phyloP scores from a whole-genome alignment of 1,284 basidiomycete genomes.

The Moesziomyces globuligerus region DNA sequence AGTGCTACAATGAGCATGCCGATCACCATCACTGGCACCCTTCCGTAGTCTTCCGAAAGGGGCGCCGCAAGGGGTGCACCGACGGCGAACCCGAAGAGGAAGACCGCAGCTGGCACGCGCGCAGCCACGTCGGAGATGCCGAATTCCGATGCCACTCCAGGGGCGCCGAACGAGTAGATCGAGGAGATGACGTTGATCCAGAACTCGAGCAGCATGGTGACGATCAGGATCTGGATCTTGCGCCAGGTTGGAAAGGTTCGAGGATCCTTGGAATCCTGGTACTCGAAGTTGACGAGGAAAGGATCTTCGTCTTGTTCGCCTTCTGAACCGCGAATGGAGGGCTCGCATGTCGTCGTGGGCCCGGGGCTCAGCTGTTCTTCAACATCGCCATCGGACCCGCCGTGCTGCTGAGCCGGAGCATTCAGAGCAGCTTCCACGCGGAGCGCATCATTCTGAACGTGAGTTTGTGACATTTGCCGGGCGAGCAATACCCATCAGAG shows the following conservation, averaged over 20 bases:
- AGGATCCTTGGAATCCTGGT: slow-evolving; percentile 40
- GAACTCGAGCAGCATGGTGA: slow-evolving; percentile 31
- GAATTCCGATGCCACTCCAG: slow-evolving; percentile 32
- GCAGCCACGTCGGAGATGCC: slow-evolving; percentile 27
- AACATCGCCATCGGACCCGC: neutral
- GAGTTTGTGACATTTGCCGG: neutral
- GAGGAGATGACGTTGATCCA: slow-evolving; percentile 52
- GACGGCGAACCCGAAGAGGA: slow-evolving; percentile 52
- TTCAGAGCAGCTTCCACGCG: neutral
- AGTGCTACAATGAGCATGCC: slow-evolving; percentile 26
- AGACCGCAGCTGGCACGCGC: slow-evolving; percentile 44
- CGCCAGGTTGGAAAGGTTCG: slow-evolving; percentile 23
- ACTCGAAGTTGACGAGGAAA: slow-evolving; percentile 27
- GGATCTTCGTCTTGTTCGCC: slow-evolving; percentile 19
- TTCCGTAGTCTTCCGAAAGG: slow-evolving; percentile 54
- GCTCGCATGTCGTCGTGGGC: neutral
- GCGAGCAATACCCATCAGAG: neutral
- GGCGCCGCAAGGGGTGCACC: slow-evolving; percentile 48
- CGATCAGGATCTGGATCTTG: slow-evolving; percentile 40
- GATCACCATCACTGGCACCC: slow-evolving; percentile 41
- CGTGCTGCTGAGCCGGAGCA: neutral
- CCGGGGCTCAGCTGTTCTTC: neutral
- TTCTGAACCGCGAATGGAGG: slow-evolving; percentile 6
- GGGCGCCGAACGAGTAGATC: slow-evolving; percentile 42
- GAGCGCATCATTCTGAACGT: neutral